phyloP scores from a whole-genome alignment of 306 rosid genomes.

The Heteromeles arbutifolia region DNA sequence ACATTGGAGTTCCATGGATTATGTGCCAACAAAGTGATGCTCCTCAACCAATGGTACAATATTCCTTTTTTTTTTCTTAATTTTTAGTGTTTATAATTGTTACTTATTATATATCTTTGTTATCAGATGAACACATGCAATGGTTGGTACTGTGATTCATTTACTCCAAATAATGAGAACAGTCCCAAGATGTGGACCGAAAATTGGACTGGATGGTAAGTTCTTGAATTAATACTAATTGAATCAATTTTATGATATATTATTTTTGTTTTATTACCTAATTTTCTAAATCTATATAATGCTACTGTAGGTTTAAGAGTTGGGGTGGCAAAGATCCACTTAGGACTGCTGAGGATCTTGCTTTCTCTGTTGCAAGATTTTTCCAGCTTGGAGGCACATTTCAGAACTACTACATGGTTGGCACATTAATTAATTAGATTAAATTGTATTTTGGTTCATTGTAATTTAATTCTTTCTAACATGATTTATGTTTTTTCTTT shows the following conservation, averaged over 20 bases:
- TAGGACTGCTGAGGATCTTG: slow-evolving; percentile 56
- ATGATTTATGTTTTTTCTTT: not conserved
- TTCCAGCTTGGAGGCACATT: slow-evolving; percentile 55
- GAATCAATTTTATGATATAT: not conserved
- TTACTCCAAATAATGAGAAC: slow-evolving; percentile 36
- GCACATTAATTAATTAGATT: not conserved
- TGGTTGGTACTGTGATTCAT: slow-evolving; percentile 51
- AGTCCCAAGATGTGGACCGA: slow-evolving; percentile 67
- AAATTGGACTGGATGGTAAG: slow-evolving; percentile 59
- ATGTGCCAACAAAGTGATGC: slow-evolving; percentile 53
- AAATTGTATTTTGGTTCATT: not conserved
- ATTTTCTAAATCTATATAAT: not conserved
- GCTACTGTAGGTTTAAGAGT: slow-evolving; percentile 38
- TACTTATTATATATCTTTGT: not conserved
- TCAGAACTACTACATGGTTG: slow-evolving; percentile 54
- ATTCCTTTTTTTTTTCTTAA: not conserved
- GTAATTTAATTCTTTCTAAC: not conserved
- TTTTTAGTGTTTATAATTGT: not conserved
- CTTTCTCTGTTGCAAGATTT: slow-evolving; percentile 48
- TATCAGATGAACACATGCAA: slow-evolving; percentile 53
- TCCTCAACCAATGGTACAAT: slow-evolving; percentile 41
- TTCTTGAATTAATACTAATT: not conserved
- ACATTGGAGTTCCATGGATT: slow-evolving; percentile 58
- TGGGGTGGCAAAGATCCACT: slow-evolving; percentile 56
- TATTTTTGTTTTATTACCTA: not conserved